Conservation (phyloP, 306 rosid species). For the Mimosa pudica region DNA sequence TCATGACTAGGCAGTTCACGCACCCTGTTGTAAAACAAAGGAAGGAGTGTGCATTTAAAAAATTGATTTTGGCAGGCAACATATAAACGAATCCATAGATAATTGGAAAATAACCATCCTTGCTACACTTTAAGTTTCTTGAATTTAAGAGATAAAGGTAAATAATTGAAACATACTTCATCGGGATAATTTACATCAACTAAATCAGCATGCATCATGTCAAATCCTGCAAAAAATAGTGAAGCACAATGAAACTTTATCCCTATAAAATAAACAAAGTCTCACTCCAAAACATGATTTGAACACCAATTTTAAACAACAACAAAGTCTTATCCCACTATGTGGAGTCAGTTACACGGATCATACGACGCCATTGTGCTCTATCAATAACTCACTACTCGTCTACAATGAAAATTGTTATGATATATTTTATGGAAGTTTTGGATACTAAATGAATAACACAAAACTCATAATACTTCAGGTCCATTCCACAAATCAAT, state of each 20-base stretch:
- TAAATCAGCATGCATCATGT: slow-evolving; percentile 38
- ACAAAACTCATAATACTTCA: background rate
- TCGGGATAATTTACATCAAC: slow-evolving; percentile 39
- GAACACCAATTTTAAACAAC: background rate
- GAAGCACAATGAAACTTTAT: background rate
- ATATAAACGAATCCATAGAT: background rate
- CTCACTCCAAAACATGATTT: background rate
- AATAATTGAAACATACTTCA: slow-evolving; percentile 38
- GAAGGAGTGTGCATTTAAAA: background rate
- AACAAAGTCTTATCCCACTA: too few relatives aligned
- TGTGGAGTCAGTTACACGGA: too few relatives aligned
- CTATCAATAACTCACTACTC: background rate
- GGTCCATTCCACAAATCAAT: background rate
- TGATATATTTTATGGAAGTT: background rate
- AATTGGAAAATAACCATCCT: background rate
- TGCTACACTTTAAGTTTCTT: background rate
- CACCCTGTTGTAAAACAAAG: slow-evolving; percentile 41
- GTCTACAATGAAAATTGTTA: background rate
- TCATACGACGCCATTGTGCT: too few relatives aligned
- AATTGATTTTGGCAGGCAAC: background rate
- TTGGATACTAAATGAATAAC: background rate
- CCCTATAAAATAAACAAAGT: background rate
- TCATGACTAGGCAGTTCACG: slow-evolving; percentile 39
- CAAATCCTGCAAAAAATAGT: slow-evolving; percentile 40
- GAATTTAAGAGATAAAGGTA: background rate